Evolutionary conservation across 139 green algal species (phyloP), one percentile per base, ranked within the genome.

Genomic region (Parachlorella kessleri): DNA sequence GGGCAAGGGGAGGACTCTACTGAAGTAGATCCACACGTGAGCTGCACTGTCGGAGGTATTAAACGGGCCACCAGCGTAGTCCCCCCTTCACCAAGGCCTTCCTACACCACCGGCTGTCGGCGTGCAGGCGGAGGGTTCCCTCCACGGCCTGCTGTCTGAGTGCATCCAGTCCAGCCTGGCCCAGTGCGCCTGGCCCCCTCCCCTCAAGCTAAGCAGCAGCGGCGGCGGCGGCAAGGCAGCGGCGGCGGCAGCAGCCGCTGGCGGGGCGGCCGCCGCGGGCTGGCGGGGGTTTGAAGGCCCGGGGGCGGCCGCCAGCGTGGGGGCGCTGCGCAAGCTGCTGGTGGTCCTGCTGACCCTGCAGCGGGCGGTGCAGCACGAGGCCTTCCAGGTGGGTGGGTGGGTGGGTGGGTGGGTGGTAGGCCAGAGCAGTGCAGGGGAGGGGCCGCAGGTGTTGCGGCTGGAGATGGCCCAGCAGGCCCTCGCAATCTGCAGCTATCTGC

Each of bases 291-390:
- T 77, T 54, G 77, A 23, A 8, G 73, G 37, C 10, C 59, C 55
- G 5, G 77, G 69, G 1, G 70, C 69, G 21, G 70, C 65, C 39
- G 70, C 77, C 4, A 28, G 38, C 1, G 26, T 26, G 24, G 63
- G 7, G 54, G 72, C 63, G 42, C 55, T 88, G 74, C 69, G 76
- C 55, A 74, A 80, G 39, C 55, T 87, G 64, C 53, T 81, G 37
- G 63, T 81, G 38, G 42, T 75, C 55, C 77, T 81, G 67, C 14
- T 70, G 33, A 80, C 78, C 33, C 78, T 88, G 65, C 83, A 88
- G 73, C 59, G 74, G 3, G 68, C 78, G 8, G 26, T 65, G 26
- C 65, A 82, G 33, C 67, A 79, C 39, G 54, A 59, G 59, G 9
- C 59, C n/a, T 83, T 84, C 70, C 18, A n/a, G 59, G 8, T 41